phyloP scores from a whole-genome alignment of 495 filamentous ascomycete genomes.

The Lasiosphaeria hispida region DNA sequence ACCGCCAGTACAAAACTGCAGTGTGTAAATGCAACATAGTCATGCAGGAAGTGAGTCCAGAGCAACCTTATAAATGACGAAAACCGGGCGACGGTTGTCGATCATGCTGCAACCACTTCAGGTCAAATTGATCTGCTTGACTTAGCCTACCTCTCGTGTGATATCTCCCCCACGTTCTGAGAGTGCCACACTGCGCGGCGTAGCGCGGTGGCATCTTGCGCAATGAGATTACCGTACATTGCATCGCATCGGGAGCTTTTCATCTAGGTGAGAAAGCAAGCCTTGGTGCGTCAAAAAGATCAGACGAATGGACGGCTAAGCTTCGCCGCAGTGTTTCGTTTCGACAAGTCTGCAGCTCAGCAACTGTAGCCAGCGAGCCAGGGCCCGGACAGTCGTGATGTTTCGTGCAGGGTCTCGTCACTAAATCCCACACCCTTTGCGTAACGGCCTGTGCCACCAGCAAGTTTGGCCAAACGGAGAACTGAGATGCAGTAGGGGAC shows the following conservation, averaged over 20 bases:
- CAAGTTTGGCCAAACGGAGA: no score
- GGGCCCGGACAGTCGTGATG: neutral
- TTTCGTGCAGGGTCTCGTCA: no score
- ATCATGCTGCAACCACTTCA: slow-evolving; percentile 23
- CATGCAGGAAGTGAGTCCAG: slow-evolving; percentile 9
- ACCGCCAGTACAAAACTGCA: slow-evolving; percentile 19
- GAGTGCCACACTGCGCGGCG: neutral
- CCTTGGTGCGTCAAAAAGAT: slow-evolving; percentile 12
- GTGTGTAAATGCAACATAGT: slow-evolving; percentile 25
- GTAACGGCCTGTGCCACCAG: no score
- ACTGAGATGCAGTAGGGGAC: no score
- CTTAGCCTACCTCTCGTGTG: neutral
- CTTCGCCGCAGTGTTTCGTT: slow-evolving; percentile 7
- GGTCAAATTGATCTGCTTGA: neutral
- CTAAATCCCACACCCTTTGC: no score
- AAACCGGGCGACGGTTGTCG: slow-evolving; percentile 25
- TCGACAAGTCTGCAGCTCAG: neutral
- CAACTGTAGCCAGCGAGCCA: neutral
- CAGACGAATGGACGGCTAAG: slow-evolving; percentile 15
- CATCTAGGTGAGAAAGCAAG: slow-evolving; percentile 2
- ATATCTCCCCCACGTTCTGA: slow-evolving; percentile 8
- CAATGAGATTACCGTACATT: slow-evolving; percentile 12
- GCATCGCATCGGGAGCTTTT: slow-evolving; percentile 15
- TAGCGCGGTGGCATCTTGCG: slow-evolving; percentile 3
- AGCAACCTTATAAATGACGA: slow-evolving; percentile 12